Percentiles rank a stretch among this genome's conserved stretches.
phyloP scores from a whole-genome alignment of 345 rosid genomes.

The Rhodamnia rubescens region DNA sequence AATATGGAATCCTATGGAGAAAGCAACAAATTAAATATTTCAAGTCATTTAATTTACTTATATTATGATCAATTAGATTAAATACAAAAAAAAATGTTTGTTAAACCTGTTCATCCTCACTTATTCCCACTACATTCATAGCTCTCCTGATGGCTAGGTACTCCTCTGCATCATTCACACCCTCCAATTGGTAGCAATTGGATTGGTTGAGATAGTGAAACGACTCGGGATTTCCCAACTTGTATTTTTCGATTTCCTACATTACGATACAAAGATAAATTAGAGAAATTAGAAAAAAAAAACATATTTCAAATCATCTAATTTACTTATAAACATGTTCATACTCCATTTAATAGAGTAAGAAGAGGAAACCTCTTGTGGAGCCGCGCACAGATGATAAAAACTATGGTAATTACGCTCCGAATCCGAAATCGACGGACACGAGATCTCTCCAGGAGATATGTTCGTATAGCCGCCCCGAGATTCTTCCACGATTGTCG shows the following conservation, averaged over 20 bases:
- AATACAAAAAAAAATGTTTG: neutral
- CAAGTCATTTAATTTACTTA: too few species aligned
- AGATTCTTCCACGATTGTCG: constrained; percentile 64
- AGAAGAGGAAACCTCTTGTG: constrained; percentile 39
- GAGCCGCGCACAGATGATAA: constrained; percentile 89
- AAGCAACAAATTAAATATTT: neutral
- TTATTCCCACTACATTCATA: constrained; percentile 84
- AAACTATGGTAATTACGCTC: constrained; percentile 96
- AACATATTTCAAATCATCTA: neutral
- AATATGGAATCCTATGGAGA: constrained; percentile 63
- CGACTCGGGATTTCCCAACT: constrained; percentile 71
- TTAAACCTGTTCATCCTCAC: constrained; percentile 63
- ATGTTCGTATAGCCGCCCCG: constrained; percentile 91
- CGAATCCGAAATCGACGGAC: constrained; percentile 87
- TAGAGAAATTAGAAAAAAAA: neutral
- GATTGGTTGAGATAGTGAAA: constrained; percentile 96
- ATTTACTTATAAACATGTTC: neutral
- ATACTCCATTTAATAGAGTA: neutral
- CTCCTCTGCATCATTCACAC: constrained; percentile 57
- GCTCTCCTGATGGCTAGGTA: constrained; percentile 80
- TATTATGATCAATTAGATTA: neutral
- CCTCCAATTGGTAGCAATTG: constrained; percentile 65
- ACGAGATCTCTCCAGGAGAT: constrained; percentile 93
- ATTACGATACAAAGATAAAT: constrained; percentile 3
- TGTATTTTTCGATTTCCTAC: constrained; percentile 73